A percentile compares a stretch with the other conserved stretches of the same genome.
Evolutionary conservation across 805 yeast genomes (phyloP).

Genomic region (Jamesozyma piceae): DNA sequence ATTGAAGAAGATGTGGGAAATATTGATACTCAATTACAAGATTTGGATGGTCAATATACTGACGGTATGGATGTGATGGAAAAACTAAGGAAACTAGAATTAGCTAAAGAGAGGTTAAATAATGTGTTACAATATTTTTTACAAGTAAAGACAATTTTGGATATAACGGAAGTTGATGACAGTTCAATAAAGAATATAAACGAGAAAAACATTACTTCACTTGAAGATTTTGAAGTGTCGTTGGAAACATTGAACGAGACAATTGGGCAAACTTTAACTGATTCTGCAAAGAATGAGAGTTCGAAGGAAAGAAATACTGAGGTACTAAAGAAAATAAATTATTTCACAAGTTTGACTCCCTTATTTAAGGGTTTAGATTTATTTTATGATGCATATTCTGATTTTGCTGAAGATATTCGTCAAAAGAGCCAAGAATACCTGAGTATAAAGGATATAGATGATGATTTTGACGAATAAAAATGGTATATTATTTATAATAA

Average conservation of each 20-base stretch:
- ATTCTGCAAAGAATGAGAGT: conserved; percentile 17
- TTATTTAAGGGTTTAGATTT: conserved; percentile 44
- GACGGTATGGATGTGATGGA: conserved; percentile 14
- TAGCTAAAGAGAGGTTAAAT: conserved; percentile 37
- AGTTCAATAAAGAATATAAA: conserved; percentile 2
- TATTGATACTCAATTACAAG: conserved; percentile 25
- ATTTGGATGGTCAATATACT: conserved; percentile 14
- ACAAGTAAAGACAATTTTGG: conserved; percentile 34
- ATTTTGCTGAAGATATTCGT: conserved; percentile 38
- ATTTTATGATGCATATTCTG: conserved; percentile 43
- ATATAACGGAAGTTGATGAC: conserved; percentile 17
- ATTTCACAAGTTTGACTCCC: conserved; percentile 41
- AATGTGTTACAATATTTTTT: conserved; percentile 41
- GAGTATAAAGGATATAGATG: conserved; percentile 21
- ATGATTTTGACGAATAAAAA: conserved; percentile 8
- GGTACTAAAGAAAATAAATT: conserved; percentile 36
- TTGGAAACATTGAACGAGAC: conserved; percentile 39
- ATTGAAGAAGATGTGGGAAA: conserved; percentile 40
- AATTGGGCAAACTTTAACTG: conserved; percentile 35
- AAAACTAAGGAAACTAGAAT: conserved; percentile 37
- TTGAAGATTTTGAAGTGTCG: conserved; percentile 32
- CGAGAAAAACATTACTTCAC: conserved; percentile 21
- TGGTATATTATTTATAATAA: no score
- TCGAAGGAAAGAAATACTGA: conserved; percentile 26
- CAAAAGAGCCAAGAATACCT: conserved; percentile 31